phyloP scores from a whole-genome alignment of 1,284 basidiomycete genomes.

The Sutorius eximius region DNA sequence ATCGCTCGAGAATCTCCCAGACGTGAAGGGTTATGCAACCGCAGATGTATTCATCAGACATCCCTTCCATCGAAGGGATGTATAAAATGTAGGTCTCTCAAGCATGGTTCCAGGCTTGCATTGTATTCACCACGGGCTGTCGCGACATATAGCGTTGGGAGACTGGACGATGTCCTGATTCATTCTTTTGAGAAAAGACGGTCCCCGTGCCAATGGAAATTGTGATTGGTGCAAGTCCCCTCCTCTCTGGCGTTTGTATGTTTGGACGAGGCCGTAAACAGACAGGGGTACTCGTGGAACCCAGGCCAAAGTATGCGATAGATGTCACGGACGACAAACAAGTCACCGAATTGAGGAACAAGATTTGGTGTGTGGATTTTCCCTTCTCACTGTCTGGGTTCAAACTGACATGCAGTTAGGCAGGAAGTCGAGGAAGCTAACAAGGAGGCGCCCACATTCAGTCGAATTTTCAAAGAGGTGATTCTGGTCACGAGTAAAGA shows the following conservation, averaged over 20 bases:
- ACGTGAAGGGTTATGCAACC: not conserved
- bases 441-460: conserved; percentile 32
- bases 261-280: not conserved
- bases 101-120: not conserved
- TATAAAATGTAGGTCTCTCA: not conserved
- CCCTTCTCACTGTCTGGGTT: not conserved
- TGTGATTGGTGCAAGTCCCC: not conserved
- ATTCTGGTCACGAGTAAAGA: conserved; percentile 26
- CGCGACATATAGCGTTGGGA: not conserved
- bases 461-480: conserved; percentile 37
- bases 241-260: not conserved
- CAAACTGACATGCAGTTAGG: conserved; percentile 10
- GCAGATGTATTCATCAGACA: not conserved
- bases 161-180: not conserved
- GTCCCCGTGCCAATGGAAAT: not conserved
- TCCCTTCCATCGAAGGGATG: not conserved
- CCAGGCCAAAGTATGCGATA: conserved; percentile 18
- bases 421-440: conserved; percentile 37
- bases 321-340: conserved; percentile 17
- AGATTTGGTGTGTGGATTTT: conserved; percentile 23
- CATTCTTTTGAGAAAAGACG: not conserved
- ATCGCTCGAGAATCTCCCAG: not conserved
- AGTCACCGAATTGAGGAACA: conserved; percentile 20
- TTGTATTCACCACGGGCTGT: not conserved
- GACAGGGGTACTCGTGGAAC: conserved; percentile 29